Conservation (phyloP, 257 asterid genomes). For the Petrea volubilis region DNA sequence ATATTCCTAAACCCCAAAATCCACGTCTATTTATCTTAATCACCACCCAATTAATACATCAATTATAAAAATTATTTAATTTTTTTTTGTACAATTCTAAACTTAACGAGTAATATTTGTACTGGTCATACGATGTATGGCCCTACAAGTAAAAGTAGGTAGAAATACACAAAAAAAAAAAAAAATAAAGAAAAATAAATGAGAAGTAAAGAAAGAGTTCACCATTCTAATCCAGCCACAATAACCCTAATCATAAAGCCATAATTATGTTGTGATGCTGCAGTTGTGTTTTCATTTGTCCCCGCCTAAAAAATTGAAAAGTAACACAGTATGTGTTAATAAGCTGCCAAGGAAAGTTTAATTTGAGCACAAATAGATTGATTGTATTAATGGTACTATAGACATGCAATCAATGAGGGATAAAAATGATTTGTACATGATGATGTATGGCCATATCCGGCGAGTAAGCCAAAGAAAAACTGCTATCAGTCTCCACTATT, state of each 20-base stretch:
- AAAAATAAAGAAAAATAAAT: too few relatives aligned
- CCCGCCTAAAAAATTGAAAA: not conserved
- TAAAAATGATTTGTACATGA: constrained; percentile 62
- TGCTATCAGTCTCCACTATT: constrained; percentile 30
- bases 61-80: too few relatives aligned
- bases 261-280: not conserved
- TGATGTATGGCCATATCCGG: constrained; percentile 48
- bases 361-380: not conserved
- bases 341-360: not conserved
- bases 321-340: not conserved
- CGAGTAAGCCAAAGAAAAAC: constrained; percentile 63
- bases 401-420: not conserved
- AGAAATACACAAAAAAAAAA: too few relatives aligned
- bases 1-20: not conserved
- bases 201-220: too few relatives aligned
- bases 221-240: too few relatives aligned
- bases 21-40: not conserved
- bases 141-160: too few relatives aligned
- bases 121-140: too few relatives aligned
- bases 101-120: too few relatives aligned
- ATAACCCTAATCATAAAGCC: not conserved
- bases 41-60: not conserved
- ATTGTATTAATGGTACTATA: not conserved
- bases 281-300: not conserved
- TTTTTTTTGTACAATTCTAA: too few relatives aligned